Evolutionary conservation across 305 asterid species (phyloP).

Genomic region (Caryopteris hybrid): DNA sequence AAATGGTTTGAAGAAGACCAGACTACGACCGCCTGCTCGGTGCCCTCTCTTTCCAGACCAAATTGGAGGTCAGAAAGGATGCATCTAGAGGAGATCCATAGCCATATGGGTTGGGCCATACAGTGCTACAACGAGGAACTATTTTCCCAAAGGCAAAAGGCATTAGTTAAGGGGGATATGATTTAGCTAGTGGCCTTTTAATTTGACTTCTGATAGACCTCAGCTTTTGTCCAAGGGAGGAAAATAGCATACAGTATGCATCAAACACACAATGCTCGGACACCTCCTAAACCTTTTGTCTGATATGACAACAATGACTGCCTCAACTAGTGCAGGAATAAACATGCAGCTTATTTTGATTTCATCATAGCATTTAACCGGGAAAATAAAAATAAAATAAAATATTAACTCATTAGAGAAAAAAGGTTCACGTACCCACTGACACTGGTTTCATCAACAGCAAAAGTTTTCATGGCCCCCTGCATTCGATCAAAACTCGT

Average conservation of each 20-base stretch:
- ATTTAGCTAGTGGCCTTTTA: background rate
- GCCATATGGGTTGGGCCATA: background rate
- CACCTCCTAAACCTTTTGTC: conserved; percentile 3
- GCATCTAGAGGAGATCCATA: background rate
- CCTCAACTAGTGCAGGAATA: background rate
- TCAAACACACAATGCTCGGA: background rate
- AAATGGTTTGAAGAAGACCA: background rate
- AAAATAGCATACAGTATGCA: background rate
- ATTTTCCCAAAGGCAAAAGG: no score
- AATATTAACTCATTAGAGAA: no score
- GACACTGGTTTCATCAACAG: conserved; percentile 99
- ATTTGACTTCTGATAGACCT: background rate
- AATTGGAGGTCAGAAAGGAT: background rate
- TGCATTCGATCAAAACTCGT: conserved; percentile 99
- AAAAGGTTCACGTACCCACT: conserved; percentile 81
- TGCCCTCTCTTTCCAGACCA: background rate
- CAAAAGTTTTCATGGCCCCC: conserved; percentile 99
- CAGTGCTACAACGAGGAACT: no score
- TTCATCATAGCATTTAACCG: background rate
- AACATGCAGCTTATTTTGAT: background rate
- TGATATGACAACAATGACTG: background rate
- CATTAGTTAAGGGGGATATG: background rate
- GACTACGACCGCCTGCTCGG: background rate
- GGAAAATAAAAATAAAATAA: no score
- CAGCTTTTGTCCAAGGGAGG: background rate